Conservation (phyloP, 2,329 filamentous ascomycete species). For the Penicillium hordei region DNA sequence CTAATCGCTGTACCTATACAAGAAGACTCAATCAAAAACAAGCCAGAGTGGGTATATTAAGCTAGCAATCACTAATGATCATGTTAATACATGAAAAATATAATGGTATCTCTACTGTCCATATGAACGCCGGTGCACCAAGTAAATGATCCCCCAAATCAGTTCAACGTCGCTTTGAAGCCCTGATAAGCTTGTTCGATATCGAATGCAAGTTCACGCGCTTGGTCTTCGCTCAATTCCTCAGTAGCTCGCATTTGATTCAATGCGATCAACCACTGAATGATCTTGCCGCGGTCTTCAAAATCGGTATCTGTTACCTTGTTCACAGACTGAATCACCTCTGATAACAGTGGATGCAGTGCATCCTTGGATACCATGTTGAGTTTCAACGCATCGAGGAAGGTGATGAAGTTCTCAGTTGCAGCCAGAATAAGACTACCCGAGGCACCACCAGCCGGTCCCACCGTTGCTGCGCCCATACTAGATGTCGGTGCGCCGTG, state of each 20-base stretch:
- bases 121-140: conserved; percentile 10
- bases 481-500: conserved; percentile 49
- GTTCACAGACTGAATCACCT: conserved; percentile 96
- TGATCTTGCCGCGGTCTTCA: conserved; percentile 92
- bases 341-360: conserved; percentile 88
- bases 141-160: conserved; percentile 17
- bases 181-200: conserved; percentile 93
- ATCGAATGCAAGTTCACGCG: conserved; percentile 84
- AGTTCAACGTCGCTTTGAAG: conserved; percentile 77
- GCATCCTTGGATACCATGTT: conserved; percentile 93
- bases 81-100: not conserved
- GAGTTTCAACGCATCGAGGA: conserved; percentile 90
- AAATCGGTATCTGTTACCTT: conserved; percentile 95
- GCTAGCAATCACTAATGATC: not conserved
- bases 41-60: conserved; percentile 4
- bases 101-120: conserved; percentile 12
- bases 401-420: conserved; percentile 97
- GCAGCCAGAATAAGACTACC: conserved; percentile 77
- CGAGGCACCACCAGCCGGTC: conserved; percentile 44
- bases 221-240: conserved; percentile 82
- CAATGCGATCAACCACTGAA: conserved; percentile 94
- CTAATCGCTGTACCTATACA: not conserved
- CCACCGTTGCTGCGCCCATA: conserved; percentile 31
- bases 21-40: not conserved
- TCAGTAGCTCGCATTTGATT: conserved; percentile 98